Evolutionary conservation across 306 rosid species (phyloP), one percentile per base, ranked within the genome.

Genomic region (Vigna radiata): DNA sequence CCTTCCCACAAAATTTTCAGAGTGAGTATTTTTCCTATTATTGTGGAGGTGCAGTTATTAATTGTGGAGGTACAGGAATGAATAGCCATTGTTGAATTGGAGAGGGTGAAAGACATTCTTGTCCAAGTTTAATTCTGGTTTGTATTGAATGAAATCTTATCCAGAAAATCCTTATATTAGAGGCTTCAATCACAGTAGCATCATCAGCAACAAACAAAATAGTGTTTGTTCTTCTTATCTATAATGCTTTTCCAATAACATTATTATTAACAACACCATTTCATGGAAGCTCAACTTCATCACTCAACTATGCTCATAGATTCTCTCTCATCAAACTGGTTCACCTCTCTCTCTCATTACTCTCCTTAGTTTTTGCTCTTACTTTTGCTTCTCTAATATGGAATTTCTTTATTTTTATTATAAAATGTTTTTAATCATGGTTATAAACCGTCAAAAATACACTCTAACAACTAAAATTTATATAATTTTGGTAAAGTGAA

Each of bases 301-400:
- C 43, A 47, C 8, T 56, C 4, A 56, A 31, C 16, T 77, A 16
- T 18, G 0, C n/a, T 16, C 39, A 3, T 8, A 72, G 23, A 6
- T 19, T 25, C 16, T 71, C 16, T 71, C 78, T 84, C 65, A 44
- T 65, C 43, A 61, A 72, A 50, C 83, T 52, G 85, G 85, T 84
- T 77, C 70, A 50, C 52, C 54, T 44, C 49, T 44, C 15, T 44
- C 5, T 44, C 12, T 16, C 18, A 17, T 52, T 17, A 7, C 19
- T 27, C 17, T 14, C 66, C 43, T n/a, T 7, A 18, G 27, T 0
- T 14, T 16, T 41, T 41, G n/a, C n/a, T n/a, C n/a, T n/a, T n/a
- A n/a, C n/a, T n/a, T n/a, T n/a, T n/a, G 3, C 3, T 41, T 9
- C 10, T 9, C 46, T 41, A 39, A 8, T 41, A 41, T 41, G 13